Evolutionary conservation across 192 early-diverging fungal genomes (phyloP).

Genomic region (Coemansia sp.): DNA sequence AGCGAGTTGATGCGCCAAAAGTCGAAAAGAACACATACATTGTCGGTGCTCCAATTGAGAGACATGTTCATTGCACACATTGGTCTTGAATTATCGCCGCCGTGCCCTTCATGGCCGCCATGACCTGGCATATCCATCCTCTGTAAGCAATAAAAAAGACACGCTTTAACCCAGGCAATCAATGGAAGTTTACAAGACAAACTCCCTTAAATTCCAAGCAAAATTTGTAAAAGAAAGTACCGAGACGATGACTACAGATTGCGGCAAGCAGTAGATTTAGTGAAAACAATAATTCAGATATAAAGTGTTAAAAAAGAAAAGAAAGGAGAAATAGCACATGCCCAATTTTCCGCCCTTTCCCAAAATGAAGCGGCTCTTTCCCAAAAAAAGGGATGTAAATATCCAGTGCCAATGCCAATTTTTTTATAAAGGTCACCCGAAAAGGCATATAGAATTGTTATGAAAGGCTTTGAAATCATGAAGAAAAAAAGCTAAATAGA

Average conservation of each 20-base stretch:
- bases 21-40: slow-evolving; percentile 75
- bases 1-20: slow-evolving; percentile 70
- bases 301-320: neutral
- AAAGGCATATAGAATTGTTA: neutral
- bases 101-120: slow-evolving; percentile 54
- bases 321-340: neutral
- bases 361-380: too few relatives aligned
- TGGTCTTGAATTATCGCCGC: slow-evolving; percentile 35
- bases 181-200: neutral
- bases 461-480: too few relatives aligned
- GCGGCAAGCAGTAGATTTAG: too few relatives aligned
- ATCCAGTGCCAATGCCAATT: neutral
- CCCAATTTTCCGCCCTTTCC: too few relatives aligned
- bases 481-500: slow-evolving; percentile 6
- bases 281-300: neutral
- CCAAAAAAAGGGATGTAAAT: neutral
- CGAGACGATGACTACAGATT: too few relatives aligned
- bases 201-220: slow-evolving; percentile 2
- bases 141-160: neutral
- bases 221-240: neutral
- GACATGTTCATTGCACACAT: slow-evolving; percentile 71
- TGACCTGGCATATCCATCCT: slow-evolving; percentile 55
- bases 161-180: neutral
- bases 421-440: neutral
- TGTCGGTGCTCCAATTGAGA: slow-evolving; percentile 74